Conservation (phyloP, 202 grass and related monocot genomes). For the Brachypodium distachyon region DNA sequence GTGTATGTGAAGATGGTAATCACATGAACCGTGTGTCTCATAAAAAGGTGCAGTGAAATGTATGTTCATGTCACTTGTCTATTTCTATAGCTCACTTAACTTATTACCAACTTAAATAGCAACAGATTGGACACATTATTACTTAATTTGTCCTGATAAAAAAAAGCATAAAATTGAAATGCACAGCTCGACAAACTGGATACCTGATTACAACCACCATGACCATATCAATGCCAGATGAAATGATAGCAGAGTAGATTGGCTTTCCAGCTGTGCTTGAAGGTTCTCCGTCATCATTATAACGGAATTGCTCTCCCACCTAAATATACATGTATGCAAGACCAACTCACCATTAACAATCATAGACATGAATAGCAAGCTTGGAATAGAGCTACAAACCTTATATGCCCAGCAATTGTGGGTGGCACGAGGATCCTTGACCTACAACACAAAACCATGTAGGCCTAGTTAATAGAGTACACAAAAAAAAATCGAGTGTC, state of each 20-base stretch:
- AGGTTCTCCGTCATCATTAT: slow-evolving; percentile 84
- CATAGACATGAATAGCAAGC: not conserved
- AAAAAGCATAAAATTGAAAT: not conserved
- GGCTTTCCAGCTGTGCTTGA: slow-evolving; percentile 92
- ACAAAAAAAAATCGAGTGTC: not conserved
- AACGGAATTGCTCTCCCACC: slow-evolving; percentile 83
- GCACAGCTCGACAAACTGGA: not conserved
- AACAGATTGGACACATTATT: not conserved
- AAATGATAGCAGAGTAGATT: slow-evolving; percentile 92
- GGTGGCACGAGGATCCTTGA: slow-evolving; percentile 73
- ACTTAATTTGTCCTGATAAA: not conserved
- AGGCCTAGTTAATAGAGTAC: not conserved
- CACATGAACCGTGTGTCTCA: not conserved
- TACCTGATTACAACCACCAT: slow-evolving; percentile 92
- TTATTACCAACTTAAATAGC: not conserved
- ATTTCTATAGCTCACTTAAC: not conserved
- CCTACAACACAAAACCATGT: slow-evolving; percentile 33
- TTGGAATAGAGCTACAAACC: slow-evolving; percentile 31
- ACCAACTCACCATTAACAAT: not conserved
- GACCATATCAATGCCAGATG: slow-evolving; percentile 85
- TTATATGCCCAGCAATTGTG: slow-evolving; percentile 98
- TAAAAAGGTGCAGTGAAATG: not conserved
- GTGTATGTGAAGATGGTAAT: not conserved
- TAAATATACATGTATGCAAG: slow-evolving; percentile 19
- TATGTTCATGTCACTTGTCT: not conserved